Evolutionary conservation across 768 basidiomycete genomes (phyloP).

Genomic region (Pseudohyphozyma bogoriensis): DNA sequence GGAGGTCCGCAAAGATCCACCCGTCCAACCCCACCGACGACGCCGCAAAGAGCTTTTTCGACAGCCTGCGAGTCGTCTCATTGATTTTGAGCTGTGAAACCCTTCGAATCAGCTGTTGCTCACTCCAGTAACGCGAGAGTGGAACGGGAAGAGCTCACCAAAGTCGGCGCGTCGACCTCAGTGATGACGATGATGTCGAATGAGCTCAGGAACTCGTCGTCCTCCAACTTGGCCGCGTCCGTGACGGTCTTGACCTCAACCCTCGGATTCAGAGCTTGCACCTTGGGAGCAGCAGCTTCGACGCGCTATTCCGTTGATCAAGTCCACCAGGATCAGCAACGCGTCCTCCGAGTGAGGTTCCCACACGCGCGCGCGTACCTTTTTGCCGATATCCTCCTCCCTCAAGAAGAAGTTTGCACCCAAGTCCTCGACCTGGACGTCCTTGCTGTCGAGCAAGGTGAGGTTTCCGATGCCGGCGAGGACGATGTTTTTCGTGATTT

Average conservation of each 20-base stretch:
- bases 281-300: conserved; percentile 68
- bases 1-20: conserved; percentile 88
- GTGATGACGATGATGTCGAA: conserved; percentile 50
- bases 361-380: conserved; percentile 44
- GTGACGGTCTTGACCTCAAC: conserved; percentile 66
- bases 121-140: too few species aligned
- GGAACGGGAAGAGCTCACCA: conserved; percentile 13
- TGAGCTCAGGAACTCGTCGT: conserved; percentile 47
- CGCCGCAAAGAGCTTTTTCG: conserved; percentile 81
- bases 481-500: conserved; percentile 94
- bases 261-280: conserved; percentile 84
- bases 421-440: conserved; percentile 72
- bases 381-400: conserved; percentile 82
- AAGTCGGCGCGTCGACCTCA: conserved; percentile 23
- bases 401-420: conserved; percentile 88
- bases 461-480: conserved; percentile 88
- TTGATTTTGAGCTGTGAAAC: conserved; percentile 51
- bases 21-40: conserved; percentile 82
- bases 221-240: conserved; percentile 44
- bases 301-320: conserved; percentile 57
- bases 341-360: not conserved
- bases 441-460: conserved; percentile 66
- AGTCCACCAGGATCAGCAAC: not conserved
- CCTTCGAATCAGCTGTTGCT: too few species aligned
- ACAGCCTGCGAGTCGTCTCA: conserved; percentile 59